Percentiles rank a stretch among this genome's conserved stretches.
These are phyloP conservation scores for Dryas drummondii DNA, from an alignment of 306 rosid genomes.

Conservation along the genomic window DNA sequence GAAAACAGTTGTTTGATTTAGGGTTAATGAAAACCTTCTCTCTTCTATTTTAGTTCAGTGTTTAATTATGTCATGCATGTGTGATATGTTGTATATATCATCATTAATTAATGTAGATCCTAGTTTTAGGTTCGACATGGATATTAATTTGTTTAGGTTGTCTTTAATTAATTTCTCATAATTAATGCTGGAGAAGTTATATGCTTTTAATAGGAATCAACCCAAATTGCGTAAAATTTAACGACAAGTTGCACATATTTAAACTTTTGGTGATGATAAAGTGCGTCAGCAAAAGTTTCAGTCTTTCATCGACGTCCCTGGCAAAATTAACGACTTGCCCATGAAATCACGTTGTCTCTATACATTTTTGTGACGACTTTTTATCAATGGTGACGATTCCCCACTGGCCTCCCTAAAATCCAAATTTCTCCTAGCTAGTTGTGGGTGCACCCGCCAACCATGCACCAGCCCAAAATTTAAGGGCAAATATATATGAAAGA, in stretches of 20 bases:
- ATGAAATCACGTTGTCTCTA: not conserved
- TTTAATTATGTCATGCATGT: not conserved
- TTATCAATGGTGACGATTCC: not conserved
- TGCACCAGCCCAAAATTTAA: not conserved
- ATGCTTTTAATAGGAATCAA: not conserved
- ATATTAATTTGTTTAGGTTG: too few relatives aligned
- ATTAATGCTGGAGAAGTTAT: too few relatives aligned
- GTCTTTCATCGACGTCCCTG: too few relatives aligned
- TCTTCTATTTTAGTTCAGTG: slow-evolving; percentile 10
- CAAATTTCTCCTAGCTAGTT: not conserved
- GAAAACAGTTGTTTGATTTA: not conserved
- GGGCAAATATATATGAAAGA: not conserved
- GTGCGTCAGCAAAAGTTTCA: not conserved
- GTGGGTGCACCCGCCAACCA: not conserved
- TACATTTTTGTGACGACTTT: not conserved
- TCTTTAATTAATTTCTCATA: too few relatives aligned
- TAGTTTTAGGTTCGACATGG: not conserved
- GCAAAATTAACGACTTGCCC: not conserved
- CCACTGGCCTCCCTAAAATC: not conserved
- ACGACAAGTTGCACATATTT: too few relatives aligned
- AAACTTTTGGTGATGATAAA: too few relatives aligned
- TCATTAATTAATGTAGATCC: not conserved
- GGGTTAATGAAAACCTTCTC: not conserved
- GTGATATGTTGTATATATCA: not conserved
- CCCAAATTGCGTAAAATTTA: not conserved